Base-by-base conservation (phyloP, 805 yeast genomes). In the Yamadazyma tumulicola region DNA sequence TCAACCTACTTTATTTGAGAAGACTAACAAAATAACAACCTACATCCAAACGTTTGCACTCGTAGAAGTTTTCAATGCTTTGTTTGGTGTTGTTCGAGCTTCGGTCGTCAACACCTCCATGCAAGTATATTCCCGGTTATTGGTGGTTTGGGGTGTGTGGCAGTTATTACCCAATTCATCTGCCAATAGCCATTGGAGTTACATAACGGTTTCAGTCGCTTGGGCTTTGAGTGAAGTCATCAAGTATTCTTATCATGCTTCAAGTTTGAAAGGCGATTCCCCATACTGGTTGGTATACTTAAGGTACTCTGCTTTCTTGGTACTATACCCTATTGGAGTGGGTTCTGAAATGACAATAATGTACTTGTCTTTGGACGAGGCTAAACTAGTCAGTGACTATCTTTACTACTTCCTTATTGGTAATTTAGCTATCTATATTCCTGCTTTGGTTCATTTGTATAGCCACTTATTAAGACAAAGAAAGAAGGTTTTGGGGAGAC, bases 161-260 rank as follows among this genome's bases (percentile, higher is more conserved):
- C 77, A 77, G 34, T 56, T 71, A n/a, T 67, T 88, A 44, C 96
- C 97, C 6, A 52, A 74, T 13, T 73, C 85, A 0, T 83, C 82
- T 13, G 87, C 87, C 19, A 69, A 73, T 46, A 34, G 47, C 46
- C 71, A 69, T 45, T 67, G 78, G 75, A 69, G 75, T 11, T 89
- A 82, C 57, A 59, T 79, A 37, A 67, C 91, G 1, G 72, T 91
- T 56, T 69, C 79, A 30, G 47, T 78, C 28, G 88, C 96, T 9
- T 93, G 98, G 98, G 77, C 93, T n/a, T 49, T 85, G 34, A 86
- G 97, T n/a, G 98, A 93, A 60, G 72, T 86, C 29, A 81, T 89
- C 38, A 74, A 98, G 56, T 93, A 93, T 61, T 74, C 86, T 27
- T 93, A 77, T 64, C 94, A 93, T 55, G 89, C 94, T 6, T 70